Evolutionary conservation across 2,329 filamentous ascomycete genomes (phyloP), one percentile per base, ranked within the genome.

Genomic region (Aspergillus sp.): DNA sequence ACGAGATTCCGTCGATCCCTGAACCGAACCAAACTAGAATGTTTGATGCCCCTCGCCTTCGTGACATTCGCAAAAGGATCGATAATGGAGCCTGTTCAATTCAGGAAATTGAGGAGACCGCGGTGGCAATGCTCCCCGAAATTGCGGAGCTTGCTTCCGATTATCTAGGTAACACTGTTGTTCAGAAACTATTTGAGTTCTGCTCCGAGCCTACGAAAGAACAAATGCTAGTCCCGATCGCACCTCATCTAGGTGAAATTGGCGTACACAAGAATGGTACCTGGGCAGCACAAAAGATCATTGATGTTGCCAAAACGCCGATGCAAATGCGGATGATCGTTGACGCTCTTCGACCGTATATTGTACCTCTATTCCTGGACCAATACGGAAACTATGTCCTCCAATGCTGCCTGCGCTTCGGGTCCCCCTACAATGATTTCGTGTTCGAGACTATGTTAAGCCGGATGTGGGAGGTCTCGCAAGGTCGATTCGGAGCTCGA

Each of bases 271-370:
- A 99, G 84, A 99, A 99, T 69, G 95, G 95, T 62, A 99, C 95
- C 1, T 99, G 95, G 95, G 95, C 95, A 55, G 95, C 95, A 1
- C 95, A 99, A 77, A 99, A 98, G 83, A 98, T 99, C 69, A 98
- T 99, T 66, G 93, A 98, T 69, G 91, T 96, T 6, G 93, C 92
- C 73, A 91, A 95, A 77, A 91, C 90, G 1, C 87, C 89, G 6
- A 79, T 81, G 41, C 93, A 98, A 77, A 93, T 95, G 87, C 79
- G 81, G 47, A 80, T 91, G 77, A 93, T 99, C 69, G 89, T 95
- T 27, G 87, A 96, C 62, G 84, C 91, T 64, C 81, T 98, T 31
- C 89, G 89, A 3, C 88, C 92, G 1, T 97, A 96, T 76, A 92
- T 90, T 0, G 86, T 97, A 47, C 91, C 92, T 3, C 82, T 98